Base-by-base conservation (phyloP, 140 eudicot species). In the Stevia rebaudiana region DNA sequence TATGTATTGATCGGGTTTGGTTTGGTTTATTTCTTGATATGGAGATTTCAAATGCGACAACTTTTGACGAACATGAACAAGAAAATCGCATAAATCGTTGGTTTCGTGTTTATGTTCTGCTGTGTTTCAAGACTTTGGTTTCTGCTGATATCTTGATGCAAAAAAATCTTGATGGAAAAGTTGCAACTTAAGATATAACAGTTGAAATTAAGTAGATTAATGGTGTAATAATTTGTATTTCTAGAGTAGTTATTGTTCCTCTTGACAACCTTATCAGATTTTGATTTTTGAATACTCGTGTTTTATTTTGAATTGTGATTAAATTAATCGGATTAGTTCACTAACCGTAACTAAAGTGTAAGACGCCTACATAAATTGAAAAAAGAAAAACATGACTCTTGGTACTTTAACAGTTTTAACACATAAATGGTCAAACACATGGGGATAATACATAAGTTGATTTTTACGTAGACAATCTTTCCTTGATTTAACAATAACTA, bases 41-140 rank as follows among this genome's bases (percentile, higher is more conserved):
- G 95, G 98, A 84, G 94, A 56, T 84, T 91, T 43, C 98, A 91
- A 68, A 90, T 90, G 97, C 60, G 82, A n/a, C 85, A 78, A 42
- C 90, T 87, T 63, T 81, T 67, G 23, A 77, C 78, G 0, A 82
- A 82, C 49, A 76, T 90, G 90, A 76, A 90, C 86, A 90, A 83
- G 81, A 90, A 87, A 66, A 40, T 41, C 9, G 72, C 72, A 3
- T 72, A 71, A 17, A 10, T 61, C 25, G 18, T 33, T 22, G 51
- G 31, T 49, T 59, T 24, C 37, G 18, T 58, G 6, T 72, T 43
- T 53, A 25, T 41, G 25, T 30, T 63, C 7, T 53, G 5, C 25
- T 51, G 63, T 21, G 30, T 31, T 42, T 52, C 77, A 41, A 30
- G 71, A 40, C 63, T 28, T 6, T 19, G 63, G 13, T 31, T 72